These are phyloP conservation scores for Plenodomus biglobosus DNA, from an alignment of 2,329 filamentous ascomycete genomes.

Conservation along the genomic window DNA sequence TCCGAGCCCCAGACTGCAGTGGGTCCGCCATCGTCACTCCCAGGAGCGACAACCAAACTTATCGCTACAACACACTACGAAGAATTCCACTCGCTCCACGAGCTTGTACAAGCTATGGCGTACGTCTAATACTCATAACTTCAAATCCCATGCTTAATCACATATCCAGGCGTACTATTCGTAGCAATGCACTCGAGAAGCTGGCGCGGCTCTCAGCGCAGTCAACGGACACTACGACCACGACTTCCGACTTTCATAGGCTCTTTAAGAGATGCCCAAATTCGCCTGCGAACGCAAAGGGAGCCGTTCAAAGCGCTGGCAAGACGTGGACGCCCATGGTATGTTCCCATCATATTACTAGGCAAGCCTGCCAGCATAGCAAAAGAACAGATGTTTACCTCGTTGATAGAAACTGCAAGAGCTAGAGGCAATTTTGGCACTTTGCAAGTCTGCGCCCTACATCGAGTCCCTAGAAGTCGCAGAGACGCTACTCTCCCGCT, in stretches of 20 bases:
- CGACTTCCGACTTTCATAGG: constrained; percentile 44
- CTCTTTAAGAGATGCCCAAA: constrained; percentile 47
- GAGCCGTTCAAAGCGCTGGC: constrained; percentile 5
- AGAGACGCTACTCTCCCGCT: constrained; percentile 73
- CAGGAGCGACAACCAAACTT: constrained; percentile 3
- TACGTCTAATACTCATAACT: background rate
- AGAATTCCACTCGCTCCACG: background rate
- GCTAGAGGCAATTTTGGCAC: constrained; percentile 84
- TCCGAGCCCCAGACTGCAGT: constrained; percentile 14
- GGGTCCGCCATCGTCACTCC: constrained; percentile 12
- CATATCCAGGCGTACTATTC: constrained; percentile 38
- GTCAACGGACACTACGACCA: constrained; percentile 25
- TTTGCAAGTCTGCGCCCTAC: constrained; percentile 85
- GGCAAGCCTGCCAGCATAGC: background rate
- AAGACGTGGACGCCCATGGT: constrained; percentile 44
- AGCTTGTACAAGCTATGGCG: constrained; percentile 7
- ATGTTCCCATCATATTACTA: background rate
- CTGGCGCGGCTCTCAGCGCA: constrained; percentile 52
- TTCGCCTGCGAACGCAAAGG: constrained; percentile 10
- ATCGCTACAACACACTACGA: constrained; percentile 1
- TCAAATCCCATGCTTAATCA: background rate
- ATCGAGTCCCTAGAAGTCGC: constrained; percentile 72
- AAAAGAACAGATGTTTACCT: background rate
- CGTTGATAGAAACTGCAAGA: constrained; percentile 73
- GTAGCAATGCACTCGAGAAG: constrained; percentile 54